Conservation (phyloP, 1,139 yeast species). For the Protomyces inundatus region DNA sequence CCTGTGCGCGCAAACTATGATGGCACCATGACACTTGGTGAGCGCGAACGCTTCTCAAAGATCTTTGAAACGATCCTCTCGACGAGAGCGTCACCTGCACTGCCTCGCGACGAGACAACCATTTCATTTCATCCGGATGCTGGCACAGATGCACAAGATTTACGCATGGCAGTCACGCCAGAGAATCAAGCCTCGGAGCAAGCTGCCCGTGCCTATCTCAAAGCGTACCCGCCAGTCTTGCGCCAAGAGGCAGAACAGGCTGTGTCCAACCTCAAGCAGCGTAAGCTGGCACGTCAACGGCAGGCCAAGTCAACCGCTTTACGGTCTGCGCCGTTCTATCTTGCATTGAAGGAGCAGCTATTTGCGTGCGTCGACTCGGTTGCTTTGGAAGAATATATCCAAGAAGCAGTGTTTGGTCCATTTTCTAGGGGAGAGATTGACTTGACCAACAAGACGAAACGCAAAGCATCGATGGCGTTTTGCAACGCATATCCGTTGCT, state of each 20-base stretch:
- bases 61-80: slow-evolving; percentile 18
- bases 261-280: slow-evolving; percentile 2
- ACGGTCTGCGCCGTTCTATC: slow-evolving; percentile 21
- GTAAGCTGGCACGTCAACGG: slow-evolving; percentile 16
- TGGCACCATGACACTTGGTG: slow-evolving; percentile 17
- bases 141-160: not conserved
- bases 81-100: not conserved
- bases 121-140: not conserved
- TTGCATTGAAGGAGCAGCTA: slow-evolving; percentile 21
- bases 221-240: slow-evolving; percentile 29
- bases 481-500: slow-evolving; percentile 32
- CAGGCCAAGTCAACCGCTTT: slow-evolving; percentile 9
- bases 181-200: not conserved
- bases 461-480: slow-evolving; percentile 28
- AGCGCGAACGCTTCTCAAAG: slow-evolving; percentile 18
- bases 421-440: slow-evolving; percentile 25
- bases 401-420: slow-evolving; percentile 30
- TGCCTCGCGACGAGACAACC: not conserved
- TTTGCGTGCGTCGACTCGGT: slow-evolving; percentile 26
- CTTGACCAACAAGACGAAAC: slow-evolving; percentile 29
- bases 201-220: slow-evolving; percentile 1
- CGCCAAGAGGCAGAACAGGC: slow-evolving; percentile 15
- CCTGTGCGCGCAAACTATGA: not conserved
- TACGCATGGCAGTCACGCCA: not conserved
- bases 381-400: slow-evolving; percentile 26